Evolutionary conservation across 106 monocot species (phyloP).

Genomic region (Apostasia shenzhenica): DNA sequence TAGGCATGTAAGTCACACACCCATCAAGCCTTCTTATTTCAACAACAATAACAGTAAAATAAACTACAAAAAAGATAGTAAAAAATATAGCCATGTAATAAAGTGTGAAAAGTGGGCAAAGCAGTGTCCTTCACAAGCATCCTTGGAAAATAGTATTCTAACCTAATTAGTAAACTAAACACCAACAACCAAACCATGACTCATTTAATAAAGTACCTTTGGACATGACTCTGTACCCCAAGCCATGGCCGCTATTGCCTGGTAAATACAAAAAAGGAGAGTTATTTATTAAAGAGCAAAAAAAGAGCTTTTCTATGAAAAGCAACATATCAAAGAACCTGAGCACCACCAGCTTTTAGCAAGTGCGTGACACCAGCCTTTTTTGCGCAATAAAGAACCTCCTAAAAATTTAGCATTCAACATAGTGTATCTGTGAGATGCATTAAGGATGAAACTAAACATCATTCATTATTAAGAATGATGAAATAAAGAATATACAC

Average conservation of each 20-base stretch:
- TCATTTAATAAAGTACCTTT: slow-evolving; percentile 49
- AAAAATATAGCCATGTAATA: background rate
- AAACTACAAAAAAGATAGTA: slow-evolving; percentile 7
- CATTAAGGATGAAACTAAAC: too few species aligned
- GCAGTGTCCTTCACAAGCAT: background rate
- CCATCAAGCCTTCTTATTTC: background rate
- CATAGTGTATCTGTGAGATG: background rate
- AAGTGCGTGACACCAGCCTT: slow-evolving; percentile 95
- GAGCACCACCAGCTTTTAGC: slow-evolving; percentile 96
- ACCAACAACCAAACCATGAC: too few species aligned
- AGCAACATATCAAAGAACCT: slow-evolving; percentile 33
- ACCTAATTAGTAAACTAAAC: background rate
- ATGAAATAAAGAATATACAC: too few species aligned
- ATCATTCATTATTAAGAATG: too few species aligned
- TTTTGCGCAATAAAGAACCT: slow-evolving; percentile 96
- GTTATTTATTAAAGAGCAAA: background rate
- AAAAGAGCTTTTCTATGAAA: background rate
- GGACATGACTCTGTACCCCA: slow-evolving; percentile 95
- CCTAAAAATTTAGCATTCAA: slow-evolving; percentile 26
- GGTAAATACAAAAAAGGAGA: slow-evolving; percentile 5
- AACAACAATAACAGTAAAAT: background rate
- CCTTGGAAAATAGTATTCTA: background rate
- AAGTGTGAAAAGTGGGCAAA: background rate
- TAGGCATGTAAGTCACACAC: background rate
- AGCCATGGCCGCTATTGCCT: slow-evolving; percentile 97